Conservation (phyloP, 2,329 filamentous ascomycete genomes). For the Botrytis tulipae region DNA sequence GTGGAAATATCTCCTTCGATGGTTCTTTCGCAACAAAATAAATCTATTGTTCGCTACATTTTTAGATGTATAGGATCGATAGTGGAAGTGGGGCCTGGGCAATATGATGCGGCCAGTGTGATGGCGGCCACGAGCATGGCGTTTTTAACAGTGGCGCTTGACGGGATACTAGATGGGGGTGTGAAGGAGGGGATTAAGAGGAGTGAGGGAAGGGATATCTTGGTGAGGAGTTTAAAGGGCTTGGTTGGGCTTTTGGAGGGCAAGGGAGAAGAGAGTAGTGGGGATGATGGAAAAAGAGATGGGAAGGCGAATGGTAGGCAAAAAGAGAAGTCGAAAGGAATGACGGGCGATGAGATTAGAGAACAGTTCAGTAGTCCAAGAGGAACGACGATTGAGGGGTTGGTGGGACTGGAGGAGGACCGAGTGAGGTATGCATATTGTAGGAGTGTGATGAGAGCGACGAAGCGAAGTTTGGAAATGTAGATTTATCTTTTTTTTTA, state of each 20-base stretch:
- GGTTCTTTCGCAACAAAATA: conserved; percentile 2
- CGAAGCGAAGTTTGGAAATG: conserved; percentile 44
- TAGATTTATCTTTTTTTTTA: neutral
- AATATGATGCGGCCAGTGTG: conserved; percentile 72
- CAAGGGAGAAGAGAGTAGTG: neutral
- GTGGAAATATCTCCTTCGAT: conserved; percentile 44
- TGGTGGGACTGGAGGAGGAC: conserved; percentile 73
- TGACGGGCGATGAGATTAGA: conserved; percentile 71
- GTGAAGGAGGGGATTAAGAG: conserved; percentile 76
- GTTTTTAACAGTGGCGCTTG: conserved; percentile 72
- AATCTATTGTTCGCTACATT: conserved; percentile 66
- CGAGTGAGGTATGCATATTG: conserved; percentile 64
- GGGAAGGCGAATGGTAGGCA: neutral
- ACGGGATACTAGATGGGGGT: conserved; percentile 73
- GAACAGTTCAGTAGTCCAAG: conserved; percentile 75
- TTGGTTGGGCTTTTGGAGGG: conserved; percentile 49
- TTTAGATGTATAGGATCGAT: conserved; percentile 73
- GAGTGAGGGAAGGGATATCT: conserved; percentile 71
- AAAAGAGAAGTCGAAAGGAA: conserved; percentile 45
- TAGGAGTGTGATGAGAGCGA: conserved; percentile 67
- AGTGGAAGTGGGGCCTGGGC: conserved; percentile 60
- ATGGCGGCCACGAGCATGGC: conserved; percentile 73
- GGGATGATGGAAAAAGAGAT: neutral
- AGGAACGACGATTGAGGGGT: conserved; percentile 73
- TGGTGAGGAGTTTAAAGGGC: conserved; percentile 69